Base-by-base conservation (phyloP, 257 asterid species). In the Haberlea rhodopensis region DNA sequence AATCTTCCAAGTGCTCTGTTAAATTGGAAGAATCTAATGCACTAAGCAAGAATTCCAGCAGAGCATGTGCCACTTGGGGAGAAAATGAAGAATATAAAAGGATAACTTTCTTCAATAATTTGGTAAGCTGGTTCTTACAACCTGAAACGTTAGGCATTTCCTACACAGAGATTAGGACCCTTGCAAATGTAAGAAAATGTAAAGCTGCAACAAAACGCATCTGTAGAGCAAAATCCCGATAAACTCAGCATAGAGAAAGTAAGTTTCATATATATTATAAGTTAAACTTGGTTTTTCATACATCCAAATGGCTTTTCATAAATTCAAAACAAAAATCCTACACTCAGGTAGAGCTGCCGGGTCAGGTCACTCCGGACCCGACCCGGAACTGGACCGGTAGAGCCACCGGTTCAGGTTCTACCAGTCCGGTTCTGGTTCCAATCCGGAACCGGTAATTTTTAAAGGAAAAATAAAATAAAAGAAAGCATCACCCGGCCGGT, bases 11-110 rank as follows among this genome's bases (percentile, higher is more conserved):
- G 25, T 16, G 58, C 63, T 71, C 69, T 24, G 46, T 67, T 16
- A 43, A 9, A 34, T 56, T 68, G 43, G 66, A 62, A 22, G 70
- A 75, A 43, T 81, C 78, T 21, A 71, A 67, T 25, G 75, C 74
- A 68, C 66, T 72, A 45, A 81, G 73, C 73, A 81, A 73, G 52
- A 78, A 59, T 58, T 78, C 80, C 75, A 81, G 57, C 23, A 81
- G 70, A 52, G 71, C 74, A 57, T 75, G 69, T 31, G 68, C 76
- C 48, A 81, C 84, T 63, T 81, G 82, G 5, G 78, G 53, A 57
- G 87, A 57, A 61, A 58, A 71, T 48, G 84, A 78, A 71, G 76
- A 66, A 76, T 75, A 78, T 48, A 81, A 71, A 29, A 74, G 63
- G 34, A 76, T 65, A 66, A 81, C 63, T 49, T 67, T 70, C 71